Evolutionary conservation across 1,284 basidiomycete genomes (phyloP).

Genomic region (Malassezia yamatoensis): DNA sequence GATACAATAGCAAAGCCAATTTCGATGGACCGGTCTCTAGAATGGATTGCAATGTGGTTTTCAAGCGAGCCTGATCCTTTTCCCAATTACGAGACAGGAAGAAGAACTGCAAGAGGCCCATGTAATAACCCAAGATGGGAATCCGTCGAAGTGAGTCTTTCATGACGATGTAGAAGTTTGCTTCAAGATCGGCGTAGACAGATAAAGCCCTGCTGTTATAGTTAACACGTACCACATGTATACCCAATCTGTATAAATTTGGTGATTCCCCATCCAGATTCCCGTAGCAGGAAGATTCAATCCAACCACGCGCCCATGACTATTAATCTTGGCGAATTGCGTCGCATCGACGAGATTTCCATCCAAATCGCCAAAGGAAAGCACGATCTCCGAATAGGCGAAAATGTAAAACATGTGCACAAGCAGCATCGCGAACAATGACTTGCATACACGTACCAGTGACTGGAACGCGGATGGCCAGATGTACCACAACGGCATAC

Average conservation of each 20-base stretch:
- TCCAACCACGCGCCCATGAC: neutral
- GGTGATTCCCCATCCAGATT: constrained; percentile 7
- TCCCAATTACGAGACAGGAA: constrained; percentile 4
- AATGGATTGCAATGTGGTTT: neutral
- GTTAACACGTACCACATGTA: constrained; percentile 3
- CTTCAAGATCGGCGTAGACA: neutral
- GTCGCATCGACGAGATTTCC: neutral
- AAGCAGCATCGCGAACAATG: neutral
- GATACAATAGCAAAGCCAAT: neutral
- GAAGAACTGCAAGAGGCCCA: neutral
- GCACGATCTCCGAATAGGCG: neutral
- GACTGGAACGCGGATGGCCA: neutral
- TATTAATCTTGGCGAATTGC: neutral
- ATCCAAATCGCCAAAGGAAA: neutral
- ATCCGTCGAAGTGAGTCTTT: constrained; percentile 1
- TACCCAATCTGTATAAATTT: constrained; percentile 9
- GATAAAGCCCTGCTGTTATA: neutral
- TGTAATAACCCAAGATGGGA: neutral
- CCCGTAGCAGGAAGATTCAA: neutral
- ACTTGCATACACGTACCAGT: neutral
- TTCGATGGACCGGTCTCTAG: neutral
- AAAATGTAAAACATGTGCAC: neutral
- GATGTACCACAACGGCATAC: neutral
- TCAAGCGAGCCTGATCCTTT: neutral
- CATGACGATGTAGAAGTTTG: neutral